A percentile compares a stretch with the other conserved stretches of the same genome.
phyloP scores from a whole-genome alignment of 257 asterid species.

The Mitragyna speciosa region DNA sequence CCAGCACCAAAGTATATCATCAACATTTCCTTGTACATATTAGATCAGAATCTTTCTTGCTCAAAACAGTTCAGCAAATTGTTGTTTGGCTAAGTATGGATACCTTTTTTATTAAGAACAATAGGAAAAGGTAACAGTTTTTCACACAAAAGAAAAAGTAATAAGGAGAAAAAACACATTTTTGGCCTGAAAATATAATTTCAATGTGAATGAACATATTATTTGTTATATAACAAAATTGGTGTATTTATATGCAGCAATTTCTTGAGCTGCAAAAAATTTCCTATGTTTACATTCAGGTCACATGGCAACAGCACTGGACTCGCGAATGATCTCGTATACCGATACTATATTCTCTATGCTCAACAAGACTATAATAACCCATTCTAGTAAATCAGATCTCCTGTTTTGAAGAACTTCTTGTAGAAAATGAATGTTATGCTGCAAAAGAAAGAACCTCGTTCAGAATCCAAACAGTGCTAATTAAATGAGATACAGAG shows the following conservation, averaged over 20 bases:
- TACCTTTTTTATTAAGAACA: not conserved
- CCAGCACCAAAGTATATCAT: not conserved
- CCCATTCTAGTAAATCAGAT: constrained; percentile 91
- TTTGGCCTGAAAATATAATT: not conserved
- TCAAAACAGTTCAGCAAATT: not conserved
- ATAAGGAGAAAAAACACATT: not conserved
- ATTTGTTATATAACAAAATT: no score
- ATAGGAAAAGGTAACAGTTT: not conserved
- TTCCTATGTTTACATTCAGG: constrained; percentile 9
- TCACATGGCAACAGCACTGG: constrained; percentile 39
- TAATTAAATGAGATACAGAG: not conserved
- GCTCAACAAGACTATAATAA: constrained; percentile 73
- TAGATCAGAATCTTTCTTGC: not conserved
- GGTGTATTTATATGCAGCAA: not conserved
- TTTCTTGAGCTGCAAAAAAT: not conserved
- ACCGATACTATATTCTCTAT: constrained; percentile 65
- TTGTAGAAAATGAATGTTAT: constrained; percentile 96
- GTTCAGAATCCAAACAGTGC: not conserved
- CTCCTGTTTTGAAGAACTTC: constrained; percentile 93
- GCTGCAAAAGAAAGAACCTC: constrained; percentile 55
- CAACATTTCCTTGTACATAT: not conserved
- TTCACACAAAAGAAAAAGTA: no score
- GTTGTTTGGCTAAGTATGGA: not conserved
- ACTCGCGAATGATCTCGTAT: constrained; percentile 63
- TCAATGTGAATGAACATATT: not conserved